Conservation (phyloP, 345 rosid species). For the Diplotaxis tenuifolia region DNA sequence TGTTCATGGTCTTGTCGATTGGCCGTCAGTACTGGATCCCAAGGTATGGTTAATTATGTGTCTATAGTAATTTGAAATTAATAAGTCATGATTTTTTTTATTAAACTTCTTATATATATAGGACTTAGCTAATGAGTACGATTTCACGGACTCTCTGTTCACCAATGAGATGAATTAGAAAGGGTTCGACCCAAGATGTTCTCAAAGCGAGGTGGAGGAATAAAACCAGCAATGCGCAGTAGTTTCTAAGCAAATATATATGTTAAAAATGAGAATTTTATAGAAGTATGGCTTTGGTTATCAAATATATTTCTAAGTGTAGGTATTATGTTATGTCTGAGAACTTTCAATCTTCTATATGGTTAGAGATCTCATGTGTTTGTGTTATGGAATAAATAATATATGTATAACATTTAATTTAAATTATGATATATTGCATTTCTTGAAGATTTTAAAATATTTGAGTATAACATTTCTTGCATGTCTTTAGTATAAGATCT, state of each 20-base stretch:
- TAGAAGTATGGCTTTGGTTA: constrained; percentile 9
- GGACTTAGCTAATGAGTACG: constrained; percentile 3
- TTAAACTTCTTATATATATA: constrained; percentile 3
- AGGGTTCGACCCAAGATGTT: neutral
- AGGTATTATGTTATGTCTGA: neutral
- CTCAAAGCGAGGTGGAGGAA: neutral
- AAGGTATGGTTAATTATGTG: neutral
- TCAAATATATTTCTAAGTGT: constrained; percentile 9
- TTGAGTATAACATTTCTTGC: neutral
- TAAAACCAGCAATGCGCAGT: neutral
- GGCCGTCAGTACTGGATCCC: neutral
- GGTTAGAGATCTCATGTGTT: neutral
- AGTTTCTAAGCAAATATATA: neutral
- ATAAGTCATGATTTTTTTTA: neutral
- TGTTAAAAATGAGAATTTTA: neutral
- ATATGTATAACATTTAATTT: too few species aligned
- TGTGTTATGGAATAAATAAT: too few species aligned
- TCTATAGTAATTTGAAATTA: neutral
- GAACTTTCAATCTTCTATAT: constrained; percentile 12
- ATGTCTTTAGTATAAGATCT: neutral
- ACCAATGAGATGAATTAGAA: neutral
- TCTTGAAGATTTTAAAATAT: too few species aligned
- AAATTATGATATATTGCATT: too few species aligned
- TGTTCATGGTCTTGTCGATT: neutral
- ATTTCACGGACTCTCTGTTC: neutral